Base-by-base conservation (phyloP, 257 asterid species). In the Solanum tacnaense region DNA sequence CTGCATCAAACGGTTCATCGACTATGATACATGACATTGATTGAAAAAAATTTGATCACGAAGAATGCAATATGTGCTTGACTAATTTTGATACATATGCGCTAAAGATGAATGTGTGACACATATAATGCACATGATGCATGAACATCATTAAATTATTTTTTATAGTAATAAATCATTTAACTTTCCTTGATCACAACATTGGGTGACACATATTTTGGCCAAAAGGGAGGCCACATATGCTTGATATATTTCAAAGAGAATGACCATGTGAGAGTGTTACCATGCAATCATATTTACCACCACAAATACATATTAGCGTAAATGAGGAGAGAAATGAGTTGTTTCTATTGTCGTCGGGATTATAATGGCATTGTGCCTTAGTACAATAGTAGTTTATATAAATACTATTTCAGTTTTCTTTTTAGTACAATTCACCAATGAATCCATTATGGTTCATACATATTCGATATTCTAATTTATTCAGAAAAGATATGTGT, bases 41-140 rank as follows among this genome's bases (percentile, higher is more conserved):
- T 0, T 44, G 52, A 44, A 44, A 44, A 0, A 44, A 44, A 0
- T 11, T 41, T 44, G 0, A 41, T 0, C 46, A 41, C 13, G 13
- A 41, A 41, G 46, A 41, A 41, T 41, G 13, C 46, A 41, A 3
- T 41, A 41, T 41, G 46, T 41, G 46, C 46, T 41, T 10, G 1
- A 41, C 46, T 41, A 41, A 41, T 10, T 41, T 41, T 41, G 46
- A 41, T 41, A 11, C 52, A 44, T 12, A 44, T 44, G 52, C 52
- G 5, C 52, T 44, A 44, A 44, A 44, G 52, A 44, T 44, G 52
- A 11, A 44, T 1, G 16, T 44, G 16, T 44, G 52, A 44, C 0
- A 5, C 16, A 44, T 0, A 44, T 52, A 52, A 52, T 52, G 62
- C 62, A 52, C 62, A 52, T 52, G 62, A 7, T 52, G n/a, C 62